phyloP scores from a whole-genome alignment of 2,329 filamentous ascomycete species.

The Epichloe hybrida region DNA sequence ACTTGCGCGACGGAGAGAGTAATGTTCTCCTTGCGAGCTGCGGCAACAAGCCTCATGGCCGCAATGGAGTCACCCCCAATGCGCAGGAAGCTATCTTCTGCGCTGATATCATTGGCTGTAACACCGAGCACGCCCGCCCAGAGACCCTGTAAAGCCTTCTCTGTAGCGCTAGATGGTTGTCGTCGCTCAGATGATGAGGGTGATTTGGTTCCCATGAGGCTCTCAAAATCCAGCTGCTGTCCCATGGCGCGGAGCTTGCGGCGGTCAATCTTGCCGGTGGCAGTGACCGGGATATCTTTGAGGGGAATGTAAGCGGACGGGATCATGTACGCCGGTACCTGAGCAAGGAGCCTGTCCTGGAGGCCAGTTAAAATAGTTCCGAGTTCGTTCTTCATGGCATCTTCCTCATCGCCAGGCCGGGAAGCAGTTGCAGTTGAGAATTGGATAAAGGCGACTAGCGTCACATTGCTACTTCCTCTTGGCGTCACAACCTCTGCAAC shows the following conservation, averaged over 20 bases:
- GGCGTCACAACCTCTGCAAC: slow-evolving; percentile 4
- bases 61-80: slow-evolving; percentile 34
- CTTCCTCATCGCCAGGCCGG: neutral
- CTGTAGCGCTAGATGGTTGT: neutral
- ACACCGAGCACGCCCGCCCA: slow-evolving; percentile 7
- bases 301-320: slow-evolving; percentile 3
- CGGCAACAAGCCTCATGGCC: slow-evolving; percentile 27
- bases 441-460: slow-evolving; percentile 4
- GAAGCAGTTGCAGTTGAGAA: neutral
- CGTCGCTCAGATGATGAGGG: neutral
- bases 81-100: slow-evolving; percentile 31
- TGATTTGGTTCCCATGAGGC: neutral
- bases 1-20: slow-evolving; percentile 27
- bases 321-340: slow-evolving; percentile 3
- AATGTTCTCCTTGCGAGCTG: slow-evolving; percentile 22
- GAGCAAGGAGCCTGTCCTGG: neutral
- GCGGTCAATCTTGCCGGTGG: slow-evolving; percentile 4
- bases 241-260: slow-evolving; percentile 2
- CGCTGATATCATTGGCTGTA: slow-evolving; percentile 14
- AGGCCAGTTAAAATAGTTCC: neutral
- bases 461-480: neutral
- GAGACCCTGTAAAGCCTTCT: neutral
- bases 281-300: neutral
- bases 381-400: neutral
- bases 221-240: neutral